Conservation (phyloP, 441 rosid genomes). For the Sinapis alba region DNA sequence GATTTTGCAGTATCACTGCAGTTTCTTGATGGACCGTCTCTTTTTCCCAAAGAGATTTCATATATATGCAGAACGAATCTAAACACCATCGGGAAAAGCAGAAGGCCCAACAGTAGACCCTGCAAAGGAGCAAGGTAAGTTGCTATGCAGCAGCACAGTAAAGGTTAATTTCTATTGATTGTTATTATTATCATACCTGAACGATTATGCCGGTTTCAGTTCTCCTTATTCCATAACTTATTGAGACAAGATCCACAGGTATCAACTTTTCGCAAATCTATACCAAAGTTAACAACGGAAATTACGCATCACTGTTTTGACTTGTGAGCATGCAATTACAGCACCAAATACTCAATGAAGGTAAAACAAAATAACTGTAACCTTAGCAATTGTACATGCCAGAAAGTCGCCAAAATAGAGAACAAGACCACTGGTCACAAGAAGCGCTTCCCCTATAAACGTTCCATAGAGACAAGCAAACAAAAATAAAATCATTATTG, state of each 20-base stretch:
- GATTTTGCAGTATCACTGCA: slow-evolving; percentile 53
- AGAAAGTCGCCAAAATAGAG: slow-evolving; percentile 87
- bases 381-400: slow-evolving; percentile 78
- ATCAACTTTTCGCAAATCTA: slow-evolving; percentile 54
- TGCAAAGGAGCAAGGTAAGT: slow-evolving; percentile 34
- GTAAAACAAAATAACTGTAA: slow-evolving; percentile 33
- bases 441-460: slow-evolving; percentile 81
- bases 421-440: slow-evolving; percentile 83
- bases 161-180: not conserved
- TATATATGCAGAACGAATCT: slow-evolving; percentile 49
- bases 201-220: slow-evolving; percentile 78
- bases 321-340: not conserved
- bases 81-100: slow-evolving; percentile 66
- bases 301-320: not conserved
- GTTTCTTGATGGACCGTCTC: slow-evolving; percentile 40
- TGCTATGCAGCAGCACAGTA: slow-evolving; percentile 19
- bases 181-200: slow-evolving; percentile 50
- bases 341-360: slow-evolving; percentile 4
- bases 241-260: slow-evolving; percentile 47
- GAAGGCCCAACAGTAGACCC: slow-evolving; percentile 84
- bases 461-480: not conserved
- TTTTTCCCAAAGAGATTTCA: slow-evolving; percentile 31
- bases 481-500: not conserved
- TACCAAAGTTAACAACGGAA: not conserved
- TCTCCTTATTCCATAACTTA: slow-evolving; percentile 60